These are phyloP conservation scores for Cokeromyces recurvatus DNA, from an alignment of 371 early-diverging fungal genomes.

Conservation along the genomic window DNA sequence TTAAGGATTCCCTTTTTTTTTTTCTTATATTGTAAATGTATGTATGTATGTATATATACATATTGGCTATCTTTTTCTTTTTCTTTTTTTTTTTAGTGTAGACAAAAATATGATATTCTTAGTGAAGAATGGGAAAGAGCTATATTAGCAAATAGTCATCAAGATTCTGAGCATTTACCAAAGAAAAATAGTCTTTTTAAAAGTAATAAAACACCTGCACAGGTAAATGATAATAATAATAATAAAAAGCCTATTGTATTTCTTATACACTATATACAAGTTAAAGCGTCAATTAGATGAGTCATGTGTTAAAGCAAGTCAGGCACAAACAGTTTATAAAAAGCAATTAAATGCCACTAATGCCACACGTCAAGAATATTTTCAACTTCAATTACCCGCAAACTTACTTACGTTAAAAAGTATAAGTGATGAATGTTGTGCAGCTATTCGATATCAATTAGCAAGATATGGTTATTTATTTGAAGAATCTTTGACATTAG, in stretches of 20 bases:
- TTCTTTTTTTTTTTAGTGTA: no score
- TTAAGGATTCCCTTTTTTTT: no score
- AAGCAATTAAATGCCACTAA: slow-evolving; percentile 60
- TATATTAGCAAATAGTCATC: slow-evolving; percentile 50
- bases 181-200: slow-evolving; percentile 49
- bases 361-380: slow-evolving; percentile 55
- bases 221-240: slow-evolving; percentile 41
- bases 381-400: slow-evolving; percentile 54
- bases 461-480: slow-evolving; percentile 61
- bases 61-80: no score
- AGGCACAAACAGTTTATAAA: slow-evolving; percentile 65
- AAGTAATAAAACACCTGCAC: slow-evolving; percentile 46
- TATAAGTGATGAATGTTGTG: slow-evolving; percentile 64
- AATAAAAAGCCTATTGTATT: not conserved
- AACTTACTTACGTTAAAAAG: slow-evolving; percentile 50
- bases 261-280: not conserved
- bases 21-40: no score
- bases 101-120: slow-evolving; percentile 58
- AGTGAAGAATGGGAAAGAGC: slow-evolving; percentile 79
- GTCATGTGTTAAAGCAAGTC: slow-evolving; percentile 56
- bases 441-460: slow-evolving; percentile 66
- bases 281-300: slow-evolving; percentile 64
- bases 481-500: slow-evolving; percentile 30
- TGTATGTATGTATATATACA: no score
- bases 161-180: slow-evolving; percentile 36